These are phyloP conservation scores for Myxozyma monticola DNA, from an alignment of 805 yeast species.

Conservation along the genomic window DNA sequence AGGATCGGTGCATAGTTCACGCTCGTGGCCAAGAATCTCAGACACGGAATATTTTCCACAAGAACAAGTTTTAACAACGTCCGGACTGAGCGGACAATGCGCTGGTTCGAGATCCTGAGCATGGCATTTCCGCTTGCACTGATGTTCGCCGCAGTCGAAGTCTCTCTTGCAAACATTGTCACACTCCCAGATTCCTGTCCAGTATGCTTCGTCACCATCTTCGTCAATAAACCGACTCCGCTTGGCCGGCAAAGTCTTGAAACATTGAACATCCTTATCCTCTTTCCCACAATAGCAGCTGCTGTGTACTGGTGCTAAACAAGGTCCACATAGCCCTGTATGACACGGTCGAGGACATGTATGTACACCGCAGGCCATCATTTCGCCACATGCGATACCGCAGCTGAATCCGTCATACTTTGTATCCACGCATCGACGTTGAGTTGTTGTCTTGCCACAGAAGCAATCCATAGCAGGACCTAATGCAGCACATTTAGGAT, in stretches of 20 bases:
- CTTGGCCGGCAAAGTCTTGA: slow-evolving; percentile 33
- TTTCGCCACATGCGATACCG: slow-evolving; percentile 57
- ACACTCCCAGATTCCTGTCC: slow-evolving; percentile 58
- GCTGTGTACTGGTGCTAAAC: slow-evolving; percentile 51
- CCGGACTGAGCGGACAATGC: slow-evolving; percentile 67
- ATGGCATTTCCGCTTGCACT: slow-evolving; percentile 55
- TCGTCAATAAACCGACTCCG: slow-evolving; percentile 32
- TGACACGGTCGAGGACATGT: slow-evolving; percentile 67
- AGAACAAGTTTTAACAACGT: slow-evolving; percentile 61
- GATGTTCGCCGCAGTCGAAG: slow-evolving; percentile 67
- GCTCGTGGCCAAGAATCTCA: slow-evolving; percentile 40
- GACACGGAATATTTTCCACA: slow-evolving; percentile 68
- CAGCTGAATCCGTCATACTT: slow-evolving; percentile 76
- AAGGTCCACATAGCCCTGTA: slow-evolving; percentile 77
- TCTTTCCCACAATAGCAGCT: slow-evolving; percentile 77
- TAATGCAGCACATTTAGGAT: slow-evolving; percentile 74
- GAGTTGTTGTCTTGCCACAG: slow-evolving; percentile 69
- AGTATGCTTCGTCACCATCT: slow-evolving; percentile 34
- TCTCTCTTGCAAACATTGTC: slow-evolving; percentile 43
- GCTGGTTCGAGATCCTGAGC: slow-evolving; percentile 45
- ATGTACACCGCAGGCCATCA: slow-evolving; percentile 72
- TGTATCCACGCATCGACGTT: slow-evolving; percentile 71
- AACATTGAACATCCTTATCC: slow-evolving; percentile 47
- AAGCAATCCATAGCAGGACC: slow-evolving; percentile 69
- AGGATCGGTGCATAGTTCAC: slow-evolving; percentile 70